These are phyloP conservation scores for Fomitopsis palustris DNA, from an alignment of 1,284 basidiomycete genomes.

Conservation along the genomic window DNA sequence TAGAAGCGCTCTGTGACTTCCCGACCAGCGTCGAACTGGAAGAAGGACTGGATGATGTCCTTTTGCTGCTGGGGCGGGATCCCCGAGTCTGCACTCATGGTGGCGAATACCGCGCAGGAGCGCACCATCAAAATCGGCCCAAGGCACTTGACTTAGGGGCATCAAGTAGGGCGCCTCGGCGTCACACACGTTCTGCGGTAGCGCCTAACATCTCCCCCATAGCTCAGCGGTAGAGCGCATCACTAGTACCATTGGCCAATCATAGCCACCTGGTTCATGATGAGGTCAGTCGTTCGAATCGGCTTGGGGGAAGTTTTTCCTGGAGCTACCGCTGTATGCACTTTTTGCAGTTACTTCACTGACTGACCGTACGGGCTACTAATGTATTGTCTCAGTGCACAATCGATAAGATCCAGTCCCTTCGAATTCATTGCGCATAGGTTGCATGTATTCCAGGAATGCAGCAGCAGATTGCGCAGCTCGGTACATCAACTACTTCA, in stretches of 20 bases:
- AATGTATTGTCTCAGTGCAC: too few species aligned
- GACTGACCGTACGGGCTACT: too few species aligned
- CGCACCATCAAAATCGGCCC: not conserved
- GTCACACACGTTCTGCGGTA: not conserved
- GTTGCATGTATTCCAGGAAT: too few species aligned
- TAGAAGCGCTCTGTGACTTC: conserved; percentile 18
- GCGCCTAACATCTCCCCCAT: conserved; percentile 25
- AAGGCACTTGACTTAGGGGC: not conserved
- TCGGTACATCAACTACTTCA: too few species aligned
- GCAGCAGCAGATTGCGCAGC: too few species aligned
- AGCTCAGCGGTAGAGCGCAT: conserved; percentile 62
- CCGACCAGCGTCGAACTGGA: conserved; percentile 27
- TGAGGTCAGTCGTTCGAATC: conserved; percentile 43
- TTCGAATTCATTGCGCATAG: too few species aligned
- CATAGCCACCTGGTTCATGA: conserved; percentile 26
- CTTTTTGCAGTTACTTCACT: too few species aligned
- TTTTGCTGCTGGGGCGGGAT: conserved; percentile 34
- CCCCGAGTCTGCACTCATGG: conserved; percentile 13
- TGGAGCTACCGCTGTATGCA: too few species aligned
- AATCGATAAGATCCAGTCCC: too few species aligned
- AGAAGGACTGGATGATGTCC: conserved; percentile 41
- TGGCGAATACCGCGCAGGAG: not conserved
- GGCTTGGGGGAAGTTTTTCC: conserved; percentile 32
- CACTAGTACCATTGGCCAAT: conserved; percentile 38
- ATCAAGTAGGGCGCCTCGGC: not conserved